Evolutionary conservation across 495 filamentous ascomycete species (phyloP).

Genomic region (Echria macrotheca): DNA sequence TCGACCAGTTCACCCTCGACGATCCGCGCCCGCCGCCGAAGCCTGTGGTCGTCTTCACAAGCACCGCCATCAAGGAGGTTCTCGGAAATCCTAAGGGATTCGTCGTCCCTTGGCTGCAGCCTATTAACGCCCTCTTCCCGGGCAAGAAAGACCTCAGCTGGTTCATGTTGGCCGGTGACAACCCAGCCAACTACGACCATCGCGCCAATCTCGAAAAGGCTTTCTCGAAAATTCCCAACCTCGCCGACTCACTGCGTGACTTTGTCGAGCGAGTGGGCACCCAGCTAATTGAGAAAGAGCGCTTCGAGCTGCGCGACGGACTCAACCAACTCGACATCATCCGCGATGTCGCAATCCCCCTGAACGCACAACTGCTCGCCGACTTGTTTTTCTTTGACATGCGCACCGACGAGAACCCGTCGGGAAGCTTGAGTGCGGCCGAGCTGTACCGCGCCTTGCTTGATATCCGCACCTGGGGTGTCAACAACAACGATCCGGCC

Average conservation of each 20-base stretch:
- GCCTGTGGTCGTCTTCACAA: slow-evolving; percentile 5
- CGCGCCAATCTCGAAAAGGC: slow-evolving; percentile 10
- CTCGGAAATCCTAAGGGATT: slow-evolving; percentile 7
- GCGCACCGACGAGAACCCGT: slow-evolving; percentile 54
- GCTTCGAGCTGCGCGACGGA: slow-evolving; percentile 43
- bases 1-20: slow-evolving; percentile 55
- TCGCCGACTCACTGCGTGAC: slow-evolving; percentile 35
- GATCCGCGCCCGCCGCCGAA: slow-evolving; percentile 24
- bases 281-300: slow-evolving; percentile 56
- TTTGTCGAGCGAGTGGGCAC: slow-evolving; percentile 57
- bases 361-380: slow-evolving; percentile 27
- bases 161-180: slow-evolving; percentile 16
- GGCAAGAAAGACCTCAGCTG: slow-evolving; percentile 12
- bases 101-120: slow-evolving; percentile 8
- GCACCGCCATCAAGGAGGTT: slow-evolving; percentile 4
- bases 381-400: slow-evolving; percentile 60
- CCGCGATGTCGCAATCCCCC: slow-evolving; percentile 58
- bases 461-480: slow-evolving; percentile 56
- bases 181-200: slow-evolving; percentile 9
- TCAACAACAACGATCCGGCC: slow-evolving; percentile 60
- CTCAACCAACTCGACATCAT: slow-evolving; percentile 67
- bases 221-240: slow-evolving; percentile 7
- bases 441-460: slow-evolving; percentile 57
- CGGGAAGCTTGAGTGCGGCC: slow-evolving; percentile 50
- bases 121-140: slow-evolving; percentile 9